phyloP scores from a whole-genome alignment of 352 stramenopile species.

The Phytophthora rubi region DNA sequence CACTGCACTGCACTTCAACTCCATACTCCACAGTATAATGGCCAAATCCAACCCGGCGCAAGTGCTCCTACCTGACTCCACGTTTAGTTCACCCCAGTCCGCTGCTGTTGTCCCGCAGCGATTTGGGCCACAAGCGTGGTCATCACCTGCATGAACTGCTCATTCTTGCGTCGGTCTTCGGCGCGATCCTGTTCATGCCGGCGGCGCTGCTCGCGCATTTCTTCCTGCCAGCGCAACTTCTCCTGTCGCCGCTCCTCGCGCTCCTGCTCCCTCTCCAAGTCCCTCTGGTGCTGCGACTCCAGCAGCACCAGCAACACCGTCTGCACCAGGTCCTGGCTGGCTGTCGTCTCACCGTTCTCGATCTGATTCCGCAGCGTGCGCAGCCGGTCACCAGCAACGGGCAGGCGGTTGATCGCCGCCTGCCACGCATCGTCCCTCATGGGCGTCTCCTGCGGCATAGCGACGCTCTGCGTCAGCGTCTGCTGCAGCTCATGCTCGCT shows the following conservation, averaged over 20 bases:
- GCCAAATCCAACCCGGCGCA: not conserved
- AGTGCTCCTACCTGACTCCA: not conserved
- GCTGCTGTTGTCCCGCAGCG: slow-evolving; percentile 34
- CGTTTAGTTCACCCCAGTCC: slow-evolving; percentile 30
- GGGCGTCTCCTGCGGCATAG: slow-evolving; percentile 19
- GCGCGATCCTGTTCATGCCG: slow-evolving; percentile 36
- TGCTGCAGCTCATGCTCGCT: slow-evolving; percentile 35
- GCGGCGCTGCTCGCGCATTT: slow-evolving; percentile 36
- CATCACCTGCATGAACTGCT: slow-evolving; percentile 47
- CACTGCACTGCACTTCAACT: not conserved
- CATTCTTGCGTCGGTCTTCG: slow-evolving; percentile 38
- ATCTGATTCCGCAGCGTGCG: slow-evolving; percentile 30
- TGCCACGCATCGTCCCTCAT: slow-evolving; percentile 38
- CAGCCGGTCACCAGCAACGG: slow-evolving; percentile 30
- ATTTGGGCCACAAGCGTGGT: slow-evolving; percentile 38
- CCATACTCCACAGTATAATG: not conserved
- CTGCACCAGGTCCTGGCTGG: slow-evolving; percentile 36
- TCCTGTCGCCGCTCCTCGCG: slow-evolving; percentile 36
- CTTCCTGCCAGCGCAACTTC: slow-evolving; percentile 35
- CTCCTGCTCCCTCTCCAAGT: slow-evolving; percentile 41
- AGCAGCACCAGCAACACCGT: slow-evolving; percentile 42
- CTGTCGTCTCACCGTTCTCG: slow-evolving; percentile 23
- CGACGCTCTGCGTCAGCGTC: slow-evolving; percentile 26
- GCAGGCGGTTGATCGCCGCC: slow-evolving; percentile 28
- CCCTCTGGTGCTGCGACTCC: slow-evolving; percentile 39